Conservation (phyloP, 108 stramenopile species). For the Epipyxis sp. region DNA sequence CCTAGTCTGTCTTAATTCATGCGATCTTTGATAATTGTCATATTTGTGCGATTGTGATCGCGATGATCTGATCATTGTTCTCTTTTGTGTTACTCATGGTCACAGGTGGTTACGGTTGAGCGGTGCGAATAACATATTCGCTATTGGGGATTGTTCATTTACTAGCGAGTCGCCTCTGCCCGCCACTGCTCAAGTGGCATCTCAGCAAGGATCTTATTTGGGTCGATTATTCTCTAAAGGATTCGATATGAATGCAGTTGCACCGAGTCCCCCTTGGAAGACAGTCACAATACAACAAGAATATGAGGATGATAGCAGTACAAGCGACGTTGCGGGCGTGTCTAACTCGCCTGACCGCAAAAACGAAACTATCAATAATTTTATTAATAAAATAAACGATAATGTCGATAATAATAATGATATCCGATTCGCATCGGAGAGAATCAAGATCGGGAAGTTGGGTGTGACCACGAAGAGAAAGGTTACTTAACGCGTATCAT, state of each 20-base stretch:
- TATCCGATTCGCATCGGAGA: too few relatives aligned
- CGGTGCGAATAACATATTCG: slow-evolving; percentile 71
- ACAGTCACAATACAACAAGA: too few relatives aligned
- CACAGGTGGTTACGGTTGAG: slow-evolving; percentile 82
- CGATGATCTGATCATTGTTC: too few relatives aligned
- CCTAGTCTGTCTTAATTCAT: too few relatives aligned
- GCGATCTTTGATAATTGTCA: too few relatives aligned
- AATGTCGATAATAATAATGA: too few relatives aligned
- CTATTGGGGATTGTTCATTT: slow-evolving; percentile 84
- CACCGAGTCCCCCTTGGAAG: slow-evolving; percentile 3
- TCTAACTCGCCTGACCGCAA: slow-evolving; percentile 34
- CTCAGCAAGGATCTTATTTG: slow-evolving; percentile 85
- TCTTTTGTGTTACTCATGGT: too few relatives aligned
- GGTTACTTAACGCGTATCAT: too few relatives aligned
- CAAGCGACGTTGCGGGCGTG: slow-evolving; percentile 32
- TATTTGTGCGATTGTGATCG: too few relatives aligned
- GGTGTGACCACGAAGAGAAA: too few relatives aligned
- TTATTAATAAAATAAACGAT: too few relatives aligned
- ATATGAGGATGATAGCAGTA: background rate
- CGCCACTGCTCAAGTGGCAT: slow-evolving; percentile 84
- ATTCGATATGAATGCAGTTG: slow-evolving; percentile 62
- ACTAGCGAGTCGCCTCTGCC: slow-evolving; percentile 62
- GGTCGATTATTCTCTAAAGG: slow-evolving; percentile 71
- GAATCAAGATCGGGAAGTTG: too few relatives aligned
- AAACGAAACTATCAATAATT: slow-evolving; percentile 49